Base-by-base conservation (phyloP, 371 early-diverging fungal genomes). In the Rhizopus delemar region DNA sequence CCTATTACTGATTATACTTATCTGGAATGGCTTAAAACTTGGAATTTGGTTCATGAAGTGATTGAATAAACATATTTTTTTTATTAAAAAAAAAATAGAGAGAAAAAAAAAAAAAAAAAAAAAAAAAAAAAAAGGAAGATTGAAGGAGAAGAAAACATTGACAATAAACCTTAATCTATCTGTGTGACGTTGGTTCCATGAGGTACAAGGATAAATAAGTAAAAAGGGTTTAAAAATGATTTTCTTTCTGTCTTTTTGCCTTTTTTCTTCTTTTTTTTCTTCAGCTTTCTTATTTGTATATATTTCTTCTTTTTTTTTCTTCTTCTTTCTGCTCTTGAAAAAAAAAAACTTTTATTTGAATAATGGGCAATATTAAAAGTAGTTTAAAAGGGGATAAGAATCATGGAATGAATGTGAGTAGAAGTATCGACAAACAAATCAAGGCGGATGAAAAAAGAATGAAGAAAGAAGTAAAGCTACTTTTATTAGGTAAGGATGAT, bases 381-480 rank as follows among this genome's bases (percentile, higher is more conserved):
- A 63, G 39, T 36, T 29, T 57, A 46, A 51, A 38, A 35, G 34
- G 48, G 32, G 38, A 59, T n/a, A 41, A 45, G 29, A 50, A 52
- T 16, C 2, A 36, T 48, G 52, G 39, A 16, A 29, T 32, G 31
- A 68, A 61, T 51, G 32, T 65, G 31, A 94, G 89, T 70, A 88
- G 86, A 57, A 86, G 80, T 28, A 95, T 95, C 54, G 92, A 94
- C 45, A 82, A 83, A 68, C 83, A 86, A 65, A 70, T 95, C 39
- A 91, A 90, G 69, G 71, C 78, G 48, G 94, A 94, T 59, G 82
- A 88, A 65, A 76, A 83, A 57, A 81, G 81, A 43, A 63, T 86
- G 71, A 82, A 84, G 50, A 90, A 86, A 49, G 95, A 94, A 77
- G 88, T 94, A 46, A 96, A 96, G 80, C 83, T 95, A 77, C 77